phyloP scores from a whole-genome alignment of 176 grass and related monocot species.

The barley (Hordeum vulgare) region MorexV3_pseudomolecules_assembly NC_058519.1:635726313-635726812 shows the following conservation, averaged over 20 bases:
- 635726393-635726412: conserved; percentile 18
- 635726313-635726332: neutral
- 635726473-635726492: conserved; percentile 60
- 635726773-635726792: conserved; percentile 39
- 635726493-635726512: conserved; percentile 54
- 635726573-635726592: conserved; percentile 29
- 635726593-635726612: neutral
- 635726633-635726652: neutral
- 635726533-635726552: neutral
- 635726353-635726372: neutral
- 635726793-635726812: neutral
- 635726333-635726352: neutral
- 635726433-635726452: conserved; percentile 11
- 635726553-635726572: conserved; percentile 32
- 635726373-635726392: neutral
- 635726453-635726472: conserved; percentile 31
- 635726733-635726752: conserved; percentile 24
- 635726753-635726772: neutral
- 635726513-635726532: conserved; percentile 28
- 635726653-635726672: neutral
- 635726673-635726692: too few relatives aligned
- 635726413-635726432: conserved; percentile 40
- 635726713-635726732: neutral
- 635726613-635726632: neutral
- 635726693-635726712: too few relatives aligned